These are phyloP conservation scores for Alternaria sp. DNA, from an alignment of 2,329 filamentous ascomycete species.

Conservation along the genomic window DNA sequence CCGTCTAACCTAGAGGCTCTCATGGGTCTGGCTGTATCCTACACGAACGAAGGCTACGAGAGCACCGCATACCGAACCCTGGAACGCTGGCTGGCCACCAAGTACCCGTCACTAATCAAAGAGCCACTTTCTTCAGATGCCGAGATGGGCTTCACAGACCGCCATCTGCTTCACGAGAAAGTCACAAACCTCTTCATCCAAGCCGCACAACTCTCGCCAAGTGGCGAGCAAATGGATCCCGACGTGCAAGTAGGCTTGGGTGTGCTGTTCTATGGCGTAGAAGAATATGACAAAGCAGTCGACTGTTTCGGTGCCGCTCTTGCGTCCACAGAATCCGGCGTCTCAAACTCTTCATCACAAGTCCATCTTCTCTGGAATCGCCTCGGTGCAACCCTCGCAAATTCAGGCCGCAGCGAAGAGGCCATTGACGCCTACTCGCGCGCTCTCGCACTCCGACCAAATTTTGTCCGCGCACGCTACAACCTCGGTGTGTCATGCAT, in stretches of 20 bases:
- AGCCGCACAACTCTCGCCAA: constrained; percentile 89
- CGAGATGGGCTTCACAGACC: constrained; percentile 95
- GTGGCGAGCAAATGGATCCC: constrained; percentile 95
- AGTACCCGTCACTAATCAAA: constrained; percentile 85
- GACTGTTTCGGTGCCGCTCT: constrained; percentile 97
- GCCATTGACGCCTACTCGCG: constrained; percentile 97
- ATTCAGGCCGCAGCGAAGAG: constrained; percentile 91
- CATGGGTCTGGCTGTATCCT: constrained; percentile 95
- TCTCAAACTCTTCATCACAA: constrained; percentile 83
- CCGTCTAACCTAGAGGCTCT: constrained; percentile 86
- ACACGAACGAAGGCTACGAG: constrained; percentile 99
- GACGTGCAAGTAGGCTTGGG: constrained; percentile 97
- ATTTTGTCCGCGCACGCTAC: constrained; percentile 96
- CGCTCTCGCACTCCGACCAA: constrained; percentile 86
- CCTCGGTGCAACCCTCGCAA: constrained; percentile 92
- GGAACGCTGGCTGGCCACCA: constrained; percentile 94
- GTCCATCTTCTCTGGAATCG: constrained; percentile 97
- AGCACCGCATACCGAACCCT: constrained; percentile 94
- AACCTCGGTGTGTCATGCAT: constrained; percentile 97
- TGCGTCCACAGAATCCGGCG: constrained; percentile 82
- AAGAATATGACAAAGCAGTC: constrained; percentile 98
- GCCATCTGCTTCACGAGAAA: constrained; percentile 85
- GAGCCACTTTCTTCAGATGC: constrained; percentile 75
- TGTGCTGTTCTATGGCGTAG: constrained; percentile 95
- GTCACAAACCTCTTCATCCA: constrained; percentile 91